phyloP scores from a whole-genome alignment of 352 stramenopile genomes.

The Phytopythium cucurbitacearum region DNA sequence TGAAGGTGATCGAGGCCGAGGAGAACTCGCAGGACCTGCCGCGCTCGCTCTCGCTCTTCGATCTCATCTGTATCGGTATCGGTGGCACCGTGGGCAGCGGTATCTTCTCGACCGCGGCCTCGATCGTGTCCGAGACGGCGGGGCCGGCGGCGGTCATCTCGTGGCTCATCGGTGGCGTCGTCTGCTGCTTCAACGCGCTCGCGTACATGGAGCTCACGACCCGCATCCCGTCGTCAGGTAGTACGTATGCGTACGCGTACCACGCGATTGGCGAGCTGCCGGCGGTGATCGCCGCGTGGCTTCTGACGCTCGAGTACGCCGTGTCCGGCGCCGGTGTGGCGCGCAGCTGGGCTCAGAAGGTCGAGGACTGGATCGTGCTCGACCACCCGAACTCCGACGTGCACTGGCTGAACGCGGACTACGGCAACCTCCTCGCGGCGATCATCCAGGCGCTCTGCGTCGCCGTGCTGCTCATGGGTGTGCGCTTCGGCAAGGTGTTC shows the following conservation, averaged over 20 bases:
- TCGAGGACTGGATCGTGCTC: constrained; percentile 59
- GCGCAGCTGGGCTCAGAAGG: constrained; percentile 89
- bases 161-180: constrained; percentile 69
- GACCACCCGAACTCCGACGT: constrained; percentile 33
- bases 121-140: constrained; percentile 63
- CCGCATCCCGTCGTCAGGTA: constrained; percentile 81
- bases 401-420: constrained; percentile 48
- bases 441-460: constrained; percentile 65
- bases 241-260: constrained; percentile 90
- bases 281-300: constrained; percentile 77
- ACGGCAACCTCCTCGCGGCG: constrained; percentile 39
- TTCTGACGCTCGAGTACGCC: constrained; percentile 89
- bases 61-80: constrained; percentile 84
- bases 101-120: constrained; percentile 76
- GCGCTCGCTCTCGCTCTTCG: constrained; percentile 65
- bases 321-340: constrained; percentile 87
- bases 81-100: constrained; percentile 81
- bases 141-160: constrained; percentile 70
- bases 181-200: constrained; percentile 69
- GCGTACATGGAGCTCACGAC: constrained; percentile 86
- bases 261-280: constrained; percentile 88
- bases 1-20: constrained; percentile 53
- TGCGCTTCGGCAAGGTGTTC: constrained; percentile 85
- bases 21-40: constrained; percentile 40
- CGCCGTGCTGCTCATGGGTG: constrained; percentile 62